Base-by-base conservation (phyloP, 371 early-diverging fungal genomes). In the Mucor circinelloides region DNA sequence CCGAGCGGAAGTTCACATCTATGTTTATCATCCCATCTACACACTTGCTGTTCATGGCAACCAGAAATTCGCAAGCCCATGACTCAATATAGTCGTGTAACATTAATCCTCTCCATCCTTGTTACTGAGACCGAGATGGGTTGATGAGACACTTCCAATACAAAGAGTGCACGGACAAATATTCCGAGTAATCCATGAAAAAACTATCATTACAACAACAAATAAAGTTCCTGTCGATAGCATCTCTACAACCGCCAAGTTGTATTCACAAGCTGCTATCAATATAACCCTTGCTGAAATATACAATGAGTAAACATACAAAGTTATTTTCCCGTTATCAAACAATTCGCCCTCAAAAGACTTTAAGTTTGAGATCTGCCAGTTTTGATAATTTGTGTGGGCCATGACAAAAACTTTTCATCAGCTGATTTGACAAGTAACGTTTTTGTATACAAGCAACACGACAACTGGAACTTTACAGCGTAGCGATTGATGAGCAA, bases 161-260 rank as follows among this genome's bases (percentile, higher is more conserved):
- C 23, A 48, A n/a, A 48, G 48, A 48, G 52, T 52, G 52, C 52
- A 52, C 52, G 52, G 52, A 52, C 52, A 27, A 27, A 52, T 52
- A 27, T 52, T 52, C 52, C 52, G 27, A 52, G 23, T 15, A 13
- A 27, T 52, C 52, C 15, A 52, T 13, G 15, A 0, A 15, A n/a
- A 52, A 52, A 52, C 23, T 52, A 52, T 21, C 27, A 27, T 52
- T 15, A 27, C 52, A 23, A 27, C 25, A 50, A 27, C 52, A 52
- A 46, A 46, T 8, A 46, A 46, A 21, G 19, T 7, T 19, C 17
- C 15, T 17, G 6, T 42, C 17, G 12, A 17, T 42, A 17, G 17
- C 17, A 42, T 42, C 3, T 17, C 3, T 17, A 42, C 6, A 5
- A 42, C n/a, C n/a, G n/a, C 15, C 1, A 17, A 42, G 17, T 15